A percentile compares a stretch with the other conserved stretches of the same genome.
phyloP scores from a whole-genome alignment of 2,329 filamentous ascomycete genomes.

The Ophiocordyceps unilateralis region DNA sequence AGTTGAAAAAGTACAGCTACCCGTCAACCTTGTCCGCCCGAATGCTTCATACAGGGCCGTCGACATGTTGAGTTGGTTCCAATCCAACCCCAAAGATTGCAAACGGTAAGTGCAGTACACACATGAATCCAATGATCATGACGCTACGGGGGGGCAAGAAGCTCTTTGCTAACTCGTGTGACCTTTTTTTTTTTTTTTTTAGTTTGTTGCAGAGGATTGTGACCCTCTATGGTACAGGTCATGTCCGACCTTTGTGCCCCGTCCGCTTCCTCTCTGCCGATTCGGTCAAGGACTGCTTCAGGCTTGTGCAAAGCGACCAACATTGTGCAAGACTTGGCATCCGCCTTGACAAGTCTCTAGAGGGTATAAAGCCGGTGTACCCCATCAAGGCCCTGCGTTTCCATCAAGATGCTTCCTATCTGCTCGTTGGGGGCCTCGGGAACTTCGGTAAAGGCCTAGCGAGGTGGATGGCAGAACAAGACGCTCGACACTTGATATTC shows the following conservation, averaged over 20 bases:
- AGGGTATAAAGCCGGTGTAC: constrained; percentile 1
- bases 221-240: not conserved
- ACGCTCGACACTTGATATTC: constrained; percentile 1
- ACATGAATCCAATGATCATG: not conserved
- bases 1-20: too few relatives aligned
- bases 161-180: too few relatives aligned
- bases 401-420: constrained; percentile 2
- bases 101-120: not conserved
- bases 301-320: constrained; percentile 6
- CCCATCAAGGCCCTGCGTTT: constrained; percentile 1
- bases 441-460: not conserved
- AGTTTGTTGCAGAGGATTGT: not conserved
- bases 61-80: constrained; percentile 10
- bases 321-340: constrained; percentile 10
- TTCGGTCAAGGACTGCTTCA: constrained; percentile 5
- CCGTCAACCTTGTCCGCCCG: too few relatives aligned
- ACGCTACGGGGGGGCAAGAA: too few relatives aligned
- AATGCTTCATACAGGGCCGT: constrained; percentile 15
- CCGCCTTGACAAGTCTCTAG: constrained; percentile 1
- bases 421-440: constrained; percentile 5
- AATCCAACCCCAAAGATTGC: not conserved
- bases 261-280: constrained; percentile 4
- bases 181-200: not conserved
- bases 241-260: constrained; percentile 2
- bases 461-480: constrained; percentile 1